Evolutionary conservation across 2,329 filamentous ascomycete species (phyloP).

Genomic region (Beauveria rudraprayagi): DNA sequence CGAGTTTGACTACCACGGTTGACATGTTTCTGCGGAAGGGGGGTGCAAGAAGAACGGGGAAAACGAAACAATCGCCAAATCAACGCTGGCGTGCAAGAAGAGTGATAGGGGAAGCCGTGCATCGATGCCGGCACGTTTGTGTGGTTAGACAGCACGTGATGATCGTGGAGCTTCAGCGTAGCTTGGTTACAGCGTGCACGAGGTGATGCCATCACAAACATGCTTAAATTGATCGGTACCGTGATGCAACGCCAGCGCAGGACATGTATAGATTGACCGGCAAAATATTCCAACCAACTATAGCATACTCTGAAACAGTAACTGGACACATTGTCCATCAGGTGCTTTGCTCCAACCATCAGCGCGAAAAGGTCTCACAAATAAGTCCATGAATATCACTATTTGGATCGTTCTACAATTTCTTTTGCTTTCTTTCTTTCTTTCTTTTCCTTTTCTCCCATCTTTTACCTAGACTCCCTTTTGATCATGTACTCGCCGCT

Average conservation of each 20-base stretch:
- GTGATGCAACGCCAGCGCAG: too few species aligned
- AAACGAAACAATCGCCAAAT: not conserved
- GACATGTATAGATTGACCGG: not conserved
- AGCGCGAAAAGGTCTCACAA: too few species aligned
- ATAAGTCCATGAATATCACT: too few species aligned
- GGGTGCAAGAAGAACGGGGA: not conserved
- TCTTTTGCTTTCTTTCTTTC: too few species aligned
- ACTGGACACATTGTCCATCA: too few species aligned
- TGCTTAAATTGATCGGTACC: not conserved
- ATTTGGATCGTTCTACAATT: too few species aligned
- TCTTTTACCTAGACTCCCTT: too few species aligned
- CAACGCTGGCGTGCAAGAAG: not conserved
- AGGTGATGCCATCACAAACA: not conserved
- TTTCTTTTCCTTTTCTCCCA: too few species aligned
- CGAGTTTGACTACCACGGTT: constrained; percentile 10
- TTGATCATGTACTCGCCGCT: too few species aligned
- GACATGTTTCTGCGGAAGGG: not conserved
- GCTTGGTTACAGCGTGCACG: not conserved
- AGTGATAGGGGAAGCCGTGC: not conserved
- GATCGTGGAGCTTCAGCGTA: not conserved
- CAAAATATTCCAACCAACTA: too few species aligned
- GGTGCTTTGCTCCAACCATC: too few species aligned
- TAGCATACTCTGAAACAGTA: too few species aligned
- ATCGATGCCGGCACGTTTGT: not conserved
- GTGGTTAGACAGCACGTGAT: not conserved